Evolutionary conservation across 78 protist species (phyloP), one percentile per base, ranked within the genome.

Genomic region (Dictyostelium intermedium): DNA sequence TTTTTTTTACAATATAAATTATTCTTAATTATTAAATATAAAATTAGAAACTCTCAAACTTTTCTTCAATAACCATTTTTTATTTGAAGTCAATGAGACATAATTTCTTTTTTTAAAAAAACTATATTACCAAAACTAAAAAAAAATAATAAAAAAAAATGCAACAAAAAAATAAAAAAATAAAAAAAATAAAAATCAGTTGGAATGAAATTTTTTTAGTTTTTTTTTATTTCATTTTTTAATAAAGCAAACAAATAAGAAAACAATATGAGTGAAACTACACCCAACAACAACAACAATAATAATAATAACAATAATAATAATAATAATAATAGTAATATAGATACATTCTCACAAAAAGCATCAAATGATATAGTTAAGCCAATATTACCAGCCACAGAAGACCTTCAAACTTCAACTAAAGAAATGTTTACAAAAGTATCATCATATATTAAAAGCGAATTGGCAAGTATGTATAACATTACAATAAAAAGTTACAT

Each of bases 361-460:
- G 93, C 86, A 13, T 18, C 35, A 14, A 78, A 80, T 80, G 93
- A 89, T 43, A 89, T 89, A 37, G 50, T 53, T 3, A 89, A 56
- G 50, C 93, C 93, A 53, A 27, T 27, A 16, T 34, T 77, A 45
- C 93, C 83, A 45, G 73, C n/a, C 70, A 74, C 23, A 2, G 82
- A 78, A 34, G 93, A 89, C 16, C 60, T 89, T 37, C 93, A 89
- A 34, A 13, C 11, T 18, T 20, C 69, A 13, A 80, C 93, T 0
- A 34, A 78, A 23, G 93, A 89, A 34, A 89, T 91, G 95, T 91
- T 91, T 91, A 77, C 84, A 45, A 91, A 91, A 79, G 92, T 91
- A 6, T 37, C 95, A 37, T 63, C 83, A 7, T 91, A 91, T 63
- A 39, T 91, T 18, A 70, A 83, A 60, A 35, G 84, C 5, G 95